phyloP scores from a whole-genome alignment of 768 basidiomycete genomes.

The Russula abietina region DNA sequence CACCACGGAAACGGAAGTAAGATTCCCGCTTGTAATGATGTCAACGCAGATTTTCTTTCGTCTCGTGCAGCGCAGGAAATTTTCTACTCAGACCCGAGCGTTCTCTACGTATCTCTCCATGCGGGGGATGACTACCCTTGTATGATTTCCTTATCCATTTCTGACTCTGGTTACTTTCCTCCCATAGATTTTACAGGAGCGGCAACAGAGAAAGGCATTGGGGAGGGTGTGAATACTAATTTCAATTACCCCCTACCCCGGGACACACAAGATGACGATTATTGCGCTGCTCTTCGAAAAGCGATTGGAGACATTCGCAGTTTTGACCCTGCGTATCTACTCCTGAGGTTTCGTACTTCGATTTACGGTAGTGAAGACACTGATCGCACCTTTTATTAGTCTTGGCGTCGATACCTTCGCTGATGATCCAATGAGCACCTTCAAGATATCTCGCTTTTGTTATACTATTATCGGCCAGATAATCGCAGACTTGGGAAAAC shows the following conservation, averaged over 20 bases:
- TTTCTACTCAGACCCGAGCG: slow-evolving; percentile 30
- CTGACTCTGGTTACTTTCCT: neutral
- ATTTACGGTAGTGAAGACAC: neutral
- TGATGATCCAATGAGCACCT: slow-evolving; percentile 32
- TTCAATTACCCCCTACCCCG: slow-evolving; percentile 32
- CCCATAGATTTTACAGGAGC: slow-evolving; percentile 32
- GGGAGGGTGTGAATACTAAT: slow-evolving; percentile 27
- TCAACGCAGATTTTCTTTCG: neutral
- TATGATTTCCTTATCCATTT: slow-evolving; percentile 14
- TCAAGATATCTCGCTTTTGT: slow-evolving; percentile 28
- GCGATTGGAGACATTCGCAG: slow-evolving; percentile 24
- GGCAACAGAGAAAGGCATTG: slow-evolving; percentile 28
- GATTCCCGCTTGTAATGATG: neutral
- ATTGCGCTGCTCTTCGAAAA: slow-evolving; percentile 26
- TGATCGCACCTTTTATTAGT: slow-evolving; percentile 19
- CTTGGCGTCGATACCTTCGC: slow-evolving; percentile 34
- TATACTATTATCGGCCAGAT: slow-evolving; percentile 29
- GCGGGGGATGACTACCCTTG: slow-evolving; percentile 33
- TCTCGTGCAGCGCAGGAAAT: slow-evolving; percentile 29
- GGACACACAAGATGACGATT: slow-evolving; percentile 28
- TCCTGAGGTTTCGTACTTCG: slow-evolving; percentile 28
- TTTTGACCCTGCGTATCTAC: slow-evolving; percentile 27
- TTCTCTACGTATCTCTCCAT: slow-evolving; percentile 33
- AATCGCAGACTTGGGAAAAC: slow-evolving; percentile 21
- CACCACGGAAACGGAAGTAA: slow-evolving; percentile 32